Evolutionary conservation across 2,329 filamentous ascomycete genomes (phyloP), one percentile per base, ranked within the genome.

Genomic region (Septoria linicola): DNA sequence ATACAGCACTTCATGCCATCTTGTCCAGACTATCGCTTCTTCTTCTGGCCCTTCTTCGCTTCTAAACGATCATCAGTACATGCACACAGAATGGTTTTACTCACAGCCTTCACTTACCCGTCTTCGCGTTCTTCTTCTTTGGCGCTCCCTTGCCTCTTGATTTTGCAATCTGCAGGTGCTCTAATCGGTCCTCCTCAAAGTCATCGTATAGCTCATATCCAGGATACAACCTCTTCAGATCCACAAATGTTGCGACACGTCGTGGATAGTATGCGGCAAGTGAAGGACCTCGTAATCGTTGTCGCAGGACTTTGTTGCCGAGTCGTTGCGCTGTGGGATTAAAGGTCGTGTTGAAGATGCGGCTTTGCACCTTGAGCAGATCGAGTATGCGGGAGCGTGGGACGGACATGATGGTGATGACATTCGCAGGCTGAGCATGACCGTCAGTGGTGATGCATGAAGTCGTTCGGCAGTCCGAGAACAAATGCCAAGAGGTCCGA

Each of bases 301-400:
- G 88, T 66, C 91, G 88, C 54, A 99, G 79, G 69, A 99, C 79
- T 73, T 93, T 95, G 76, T 93, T 96, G 66, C 93, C 93, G 62
- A 89, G 82, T 56, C 93, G 88, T 55, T 87, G 71, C 61, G 84
- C 77, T 49, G 89, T 80, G 20, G 93, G 93, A 73, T 99, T 99
- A 78, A 84, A 97, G 46, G 85, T 91, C 43, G 87, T 88, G 66
- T 85, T 85, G 78, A 97, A 99, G 75, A 97, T 82, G 70, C 85
- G 83, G 79, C 89, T 96, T 85, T 91, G 90, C 72, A 89, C 90
- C 85, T 89, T 90, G 77, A 92, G 81, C 58, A 96, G 80, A 68
- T 89, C 87, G 41, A 82, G 57, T 27, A 83, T 68, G 41, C 80
- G 76, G 42, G 69, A 70, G 53, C 76, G 74, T 53, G 78, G 70